phyloP scores from a whole-genome alignment of 345 rosid species.

The Alliaria petiolata region DNA sequence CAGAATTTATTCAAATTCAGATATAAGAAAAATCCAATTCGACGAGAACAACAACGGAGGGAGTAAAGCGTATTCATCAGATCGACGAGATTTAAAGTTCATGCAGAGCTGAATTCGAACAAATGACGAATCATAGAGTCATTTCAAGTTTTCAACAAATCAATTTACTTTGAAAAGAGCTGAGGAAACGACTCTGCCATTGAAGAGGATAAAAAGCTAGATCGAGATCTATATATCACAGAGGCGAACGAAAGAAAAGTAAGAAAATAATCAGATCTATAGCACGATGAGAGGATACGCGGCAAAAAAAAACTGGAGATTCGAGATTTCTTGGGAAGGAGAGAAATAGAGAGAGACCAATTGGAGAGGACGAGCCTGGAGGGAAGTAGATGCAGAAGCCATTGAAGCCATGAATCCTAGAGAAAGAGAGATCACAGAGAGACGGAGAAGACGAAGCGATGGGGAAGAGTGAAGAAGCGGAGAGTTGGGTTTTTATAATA shows the following conservation, averaged over 20 bases:
- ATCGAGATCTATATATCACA: background rate
- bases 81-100: background rate
- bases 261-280: background rate
- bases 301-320: background rate
- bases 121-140: too few relatives aligned
- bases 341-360: conserved; percentile 1
- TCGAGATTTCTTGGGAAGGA: background rate
- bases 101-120: too few relatives aligned
- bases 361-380: background rate
- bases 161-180: background rate
- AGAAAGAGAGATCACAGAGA: background rate
- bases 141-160: background rate
- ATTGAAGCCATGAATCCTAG: conserved; percentile 16
- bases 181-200: background rate
- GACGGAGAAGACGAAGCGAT: conserved; percentile 3
- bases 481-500: background rate
- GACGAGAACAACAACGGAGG: too few relatives aligned
- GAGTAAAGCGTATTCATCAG: background rate
- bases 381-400: background rate
- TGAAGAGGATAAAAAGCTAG: background rate
- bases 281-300: background rate
- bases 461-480: background rate
- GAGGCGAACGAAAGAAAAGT: background rate
- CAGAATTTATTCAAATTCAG: background rate
- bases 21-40: too few relatives aligned